Base-by-base conservation (phyloP, 352 stramenopile genomes). In the Phytopythium chamaehyphon region DNA sequence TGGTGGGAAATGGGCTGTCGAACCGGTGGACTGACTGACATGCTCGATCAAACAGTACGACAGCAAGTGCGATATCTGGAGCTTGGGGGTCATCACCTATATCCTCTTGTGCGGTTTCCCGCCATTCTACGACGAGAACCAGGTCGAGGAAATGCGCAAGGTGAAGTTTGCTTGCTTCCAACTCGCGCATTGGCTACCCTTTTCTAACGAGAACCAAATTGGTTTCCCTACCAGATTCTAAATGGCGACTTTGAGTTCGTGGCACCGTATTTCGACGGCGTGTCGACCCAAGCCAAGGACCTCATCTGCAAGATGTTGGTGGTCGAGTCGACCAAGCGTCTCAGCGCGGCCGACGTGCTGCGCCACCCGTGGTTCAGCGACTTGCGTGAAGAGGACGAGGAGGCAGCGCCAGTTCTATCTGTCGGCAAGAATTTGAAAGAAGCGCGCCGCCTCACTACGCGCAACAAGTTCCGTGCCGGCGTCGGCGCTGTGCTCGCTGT, bases 91-190 rank as follows among this genome's bases (percentile, higher is more conserved):
- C 35, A 90, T 94, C 59, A 75, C 74, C 31, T 93, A 93, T 71
- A 98, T 99, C 63, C 61, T 99, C 40, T 57, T 99, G 12, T 98
- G 88, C 56, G 97, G 97, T 6, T 97, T 96, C 46, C 96, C 96
- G 19, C 97, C 97, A 1, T 99, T 99, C 69, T 98, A 98, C 73
- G 85, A 97, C 50, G 91, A 97, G 52, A 89, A 94, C 62, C 79
- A 89, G 55, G 74, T 88, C 18, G 76, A 87, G 53, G 79, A 90
- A 48, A 90, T 93, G 77, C 73, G 76, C 22, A 93, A 90, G 57
- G 76, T 84, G 33, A 9, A 42, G 54, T 38, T 2, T 12, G 0
- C 40, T n/a, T 24, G 1, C 18, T 22, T 40, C 15, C 0, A 40
- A 6, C 15, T 22, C 0, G n/a, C n/a, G n/a, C n/a, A n/a, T n/a